Conservation (phyloP, 2,329 filamentous ascomycete species). For the Pyricularia grisea region DNA sequence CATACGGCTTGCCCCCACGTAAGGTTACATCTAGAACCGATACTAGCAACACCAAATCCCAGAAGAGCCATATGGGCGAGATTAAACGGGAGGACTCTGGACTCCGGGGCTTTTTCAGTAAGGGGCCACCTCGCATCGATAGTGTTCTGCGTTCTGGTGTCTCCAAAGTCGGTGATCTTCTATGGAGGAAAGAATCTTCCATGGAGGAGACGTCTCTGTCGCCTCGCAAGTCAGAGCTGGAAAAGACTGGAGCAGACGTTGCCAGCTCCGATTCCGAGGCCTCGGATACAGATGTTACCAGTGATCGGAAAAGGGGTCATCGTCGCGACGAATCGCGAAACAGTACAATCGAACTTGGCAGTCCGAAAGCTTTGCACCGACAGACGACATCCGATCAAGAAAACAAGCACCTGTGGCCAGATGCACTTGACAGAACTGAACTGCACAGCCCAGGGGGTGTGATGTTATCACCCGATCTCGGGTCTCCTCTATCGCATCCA, state of each 20-base stretch:
- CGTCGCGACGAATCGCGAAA: neutral
- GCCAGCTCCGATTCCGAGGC: constrained; percentile 36
- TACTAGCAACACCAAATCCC: constrained; percentile 35
- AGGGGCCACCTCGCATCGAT: constrained; percentile 55
- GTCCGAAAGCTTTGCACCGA: neutral
- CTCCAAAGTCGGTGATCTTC: constrained; percentile 44
- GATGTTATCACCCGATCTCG: neutral
- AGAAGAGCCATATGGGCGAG: constrained; percentile 24
- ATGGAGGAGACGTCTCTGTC: neutral
- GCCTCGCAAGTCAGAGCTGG: neutral
- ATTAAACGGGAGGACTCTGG: constrained; percentile 20
- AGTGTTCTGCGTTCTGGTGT: constrained; percentile 55
- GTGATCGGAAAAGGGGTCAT: constrained; percentile 26
- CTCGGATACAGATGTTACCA: constrained; percentile 27
- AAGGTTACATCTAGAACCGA: constrained; percentile 21
- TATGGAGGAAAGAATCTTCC: constrained; percentile 43
- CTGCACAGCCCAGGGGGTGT: neutral
- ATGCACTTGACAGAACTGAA: neutral
- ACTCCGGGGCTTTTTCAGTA: constrained; percentile 67
- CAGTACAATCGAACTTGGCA: neutral
- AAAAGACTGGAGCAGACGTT: neutral
- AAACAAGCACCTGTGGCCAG: neutral
- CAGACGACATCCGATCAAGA: neutral
- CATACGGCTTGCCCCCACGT: constrained; percentile 22
- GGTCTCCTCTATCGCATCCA: constrained; percentile 16